Evolutionary conservation across 495 filamentous ascomycete genomes (phyloP).

Genomic region (Beverwykella pulmonaria): DNA sequence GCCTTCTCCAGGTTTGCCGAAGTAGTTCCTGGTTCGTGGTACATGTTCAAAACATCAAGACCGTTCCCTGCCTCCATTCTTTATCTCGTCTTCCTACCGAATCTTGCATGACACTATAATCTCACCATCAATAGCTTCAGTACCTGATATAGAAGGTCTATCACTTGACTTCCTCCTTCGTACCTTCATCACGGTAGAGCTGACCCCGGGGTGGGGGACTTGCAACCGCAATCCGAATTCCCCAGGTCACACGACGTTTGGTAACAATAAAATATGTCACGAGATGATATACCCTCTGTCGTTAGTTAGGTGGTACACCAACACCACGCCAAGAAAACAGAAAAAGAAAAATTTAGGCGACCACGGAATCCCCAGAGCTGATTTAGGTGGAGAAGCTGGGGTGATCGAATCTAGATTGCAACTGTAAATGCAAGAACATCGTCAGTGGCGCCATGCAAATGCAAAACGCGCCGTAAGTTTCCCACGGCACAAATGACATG

Average conservation of each 20-base stretch:
- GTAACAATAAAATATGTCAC: background rate
- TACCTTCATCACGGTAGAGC: too few relatives aligned
- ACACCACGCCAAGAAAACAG: background rate
- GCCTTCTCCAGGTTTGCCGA: too few relatives aligned
- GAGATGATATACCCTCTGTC: background rate
- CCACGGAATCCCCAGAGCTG: background rate
- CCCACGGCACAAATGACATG: background rate
- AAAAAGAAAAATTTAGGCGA: too few relatives aligned
- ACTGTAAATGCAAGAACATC: too few relatives aligned
- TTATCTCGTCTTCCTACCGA: background rate
- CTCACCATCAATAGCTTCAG: background rate
- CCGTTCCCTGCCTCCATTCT: background rate
- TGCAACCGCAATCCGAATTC: background rate
- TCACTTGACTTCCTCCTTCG: too few relatives aligned
- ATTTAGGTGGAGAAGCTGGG: too few relatives aligned
- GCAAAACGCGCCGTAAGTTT: background rate
- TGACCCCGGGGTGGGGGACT: too few relatives aligned
- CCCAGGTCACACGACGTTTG: constrained; percentile 5
- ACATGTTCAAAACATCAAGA: too few relatives aligned
- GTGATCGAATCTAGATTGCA: too few relatives aligned
- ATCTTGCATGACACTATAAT: background rate
- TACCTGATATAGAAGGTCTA: background rate
- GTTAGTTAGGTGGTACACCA: background rate
- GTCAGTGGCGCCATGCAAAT: too few relatives aligned
- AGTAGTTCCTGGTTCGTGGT: too few relatives aligned